Conservation (phyloP, 352 stramenopile species). For the Phytopythium oedochilum region DNA sequence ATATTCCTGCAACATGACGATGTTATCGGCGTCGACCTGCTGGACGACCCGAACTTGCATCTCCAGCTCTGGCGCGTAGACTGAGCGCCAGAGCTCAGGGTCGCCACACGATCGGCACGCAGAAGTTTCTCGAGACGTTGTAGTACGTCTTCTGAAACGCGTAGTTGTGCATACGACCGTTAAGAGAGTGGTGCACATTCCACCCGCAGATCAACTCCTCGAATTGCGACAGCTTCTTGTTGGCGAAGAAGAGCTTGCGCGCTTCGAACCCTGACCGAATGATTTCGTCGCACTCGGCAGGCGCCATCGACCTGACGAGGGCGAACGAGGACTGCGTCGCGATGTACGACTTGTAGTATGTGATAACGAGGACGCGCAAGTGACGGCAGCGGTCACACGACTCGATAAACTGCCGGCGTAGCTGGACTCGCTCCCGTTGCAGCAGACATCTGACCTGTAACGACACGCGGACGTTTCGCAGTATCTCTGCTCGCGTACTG, state of each 20-base stretch:
- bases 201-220: not conserved
- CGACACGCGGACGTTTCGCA: not conserved
- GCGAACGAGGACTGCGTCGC: not conserved
- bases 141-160: not conserved
- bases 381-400: not conserved
- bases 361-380: not conserved
- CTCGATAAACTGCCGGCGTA: not conserved
- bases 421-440: not conserved
- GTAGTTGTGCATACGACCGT: not conserved
- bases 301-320: not conserved
- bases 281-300: not conserved
- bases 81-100: not conserved
- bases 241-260: not conserved
- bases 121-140: not conserved
- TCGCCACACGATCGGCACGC: not conserved
- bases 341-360: not conserved
- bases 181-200: not conserved
- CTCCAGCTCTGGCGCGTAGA: not conserved
- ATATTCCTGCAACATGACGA: conserved; percentile 1
- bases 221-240: not conserved
- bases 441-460: not conserved
- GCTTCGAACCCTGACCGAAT: not conserved
- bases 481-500: not conserved
- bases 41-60: conserved; percentile 3
- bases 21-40: not conserved